Evolutionary conservation across 108 stramenopile species (phyloP).

Genomic region (Skeletonema costatum): DNA sequence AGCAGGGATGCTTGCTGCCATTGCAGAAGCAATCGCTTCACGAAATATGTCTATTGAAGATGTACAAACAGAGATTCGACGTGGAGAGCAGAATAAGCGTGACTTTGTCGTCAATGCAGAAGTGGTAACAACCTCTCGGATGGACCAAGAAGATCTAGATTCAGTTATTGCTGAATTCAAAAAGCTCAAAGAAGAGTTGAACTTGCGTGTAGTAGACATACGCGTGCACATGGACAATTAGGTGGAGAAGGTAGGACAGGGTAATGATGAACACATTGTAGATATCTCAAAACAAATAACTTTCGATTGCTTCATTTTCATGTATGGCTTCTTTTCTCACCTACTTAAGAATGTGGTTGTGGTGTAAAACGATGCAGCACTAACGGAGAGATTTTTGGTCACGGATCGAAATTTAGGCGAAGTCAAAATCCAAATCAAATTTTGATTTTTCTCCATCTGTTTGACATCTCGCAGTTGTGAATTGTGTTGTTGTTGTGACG

Average conservation of each 20-base stretch:
- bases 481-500: too few species aligned
- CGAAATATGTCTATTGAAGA: conserved; percentile 80
- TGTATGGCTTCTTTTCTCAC: neutral
- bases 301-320: neutral
- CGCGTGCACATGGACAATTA: conserved; percentile 56
- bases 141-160: conserved; percentile 59
- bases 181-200: conserved; percentile 59
- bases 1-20: conserved; percentile 81
- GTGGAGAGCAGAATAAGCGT: conserved; percentile 39
- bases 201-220: conserved; percentile 69
- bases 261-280: neutral
- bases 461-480: too few species aligned
- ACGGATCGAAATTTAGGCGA: too few species aligned
- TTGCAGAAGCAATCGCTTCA: conserved; percentile 63
- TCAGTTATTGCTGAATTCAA: conserved; percentile 53
- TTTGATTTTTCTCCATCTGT: too few species aligned
- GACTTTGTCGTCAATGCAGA: conserved; percentile 77
- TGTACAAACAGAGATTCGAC: conserved; percentile 68
- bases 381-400: too few species aligned
- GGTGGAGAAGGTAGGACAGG: neutral
- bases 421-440: too few species aligned
- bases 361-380: too few species aligned
- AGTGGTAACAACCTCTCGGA: conserved; percentile 52
- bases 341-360: too few species aligned
- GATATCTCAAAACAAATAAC: neutral